Base-by-base conservation (phyloP, 2,329 filamentous ascomycete species). In the Diaporthe australafricana region DNA sequence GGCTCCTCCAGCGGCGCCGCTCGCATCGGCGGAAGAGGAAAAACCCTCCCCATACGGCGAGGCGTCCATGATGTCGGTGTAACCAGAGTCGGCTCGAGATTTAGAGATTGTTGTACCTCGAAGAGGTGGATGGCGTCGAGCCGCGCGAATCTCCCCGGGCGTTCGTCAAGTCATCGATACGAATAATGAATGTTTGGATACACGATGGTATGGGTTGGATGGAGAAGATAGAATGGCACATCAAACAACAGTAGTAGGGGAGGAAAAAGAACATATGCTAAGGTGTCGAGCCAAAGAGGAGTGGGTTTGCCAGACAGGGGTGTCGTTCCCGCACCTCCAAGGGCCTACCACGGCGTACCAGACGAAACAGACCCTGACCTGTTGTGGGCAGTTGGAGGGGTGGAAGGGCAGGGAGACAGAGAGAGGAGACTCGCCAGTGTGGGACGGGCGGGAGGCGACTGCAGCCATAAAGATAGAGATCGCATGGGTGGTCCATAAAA, bases 341-440 rank as follows among this genome's bases (percentile, higher is more conserved):
- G 79, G 78, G 77, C 75, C 78, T 80, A 79, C 82, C 81, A 81
- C 77, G 30, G 45, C 60, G 80, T 81, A 81, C 80, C 76, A 80
- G 82, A 83, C 83, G 83, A 85, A 84, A 84, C 81, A 83, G 80
- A 77, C 80, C 81, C 81, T 80, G 82, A 81, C 78, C 80, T 80
- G 78, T 78, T 80, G 80, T 79, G 57, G 72, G 52, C 79, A 73
- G 71, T 75, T 76, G 75, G 73, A 75, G 76, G 72, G 75, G 71
- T 76, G 76, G 76, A 76, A 57, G 74, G 75, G 77, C 77, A 78
- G 79, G 80, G 75, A 79, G 78, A n/a, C n/a, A n/a, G 80, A 80
- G 81, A 38, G 42, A 20, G 78, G 78, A 76, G 75, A 76, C 76
- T 67, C 62, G 38, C 25, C 60, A 50, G 35, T 25, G 35, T 25